A percentile compares a stretch with the other conserved stretches of the same genome.
These are phyloP conservation scores for Scutellaria barbata DNA, from an alignment of 257 asterid species.

Conservation along the genomic window DNA sequence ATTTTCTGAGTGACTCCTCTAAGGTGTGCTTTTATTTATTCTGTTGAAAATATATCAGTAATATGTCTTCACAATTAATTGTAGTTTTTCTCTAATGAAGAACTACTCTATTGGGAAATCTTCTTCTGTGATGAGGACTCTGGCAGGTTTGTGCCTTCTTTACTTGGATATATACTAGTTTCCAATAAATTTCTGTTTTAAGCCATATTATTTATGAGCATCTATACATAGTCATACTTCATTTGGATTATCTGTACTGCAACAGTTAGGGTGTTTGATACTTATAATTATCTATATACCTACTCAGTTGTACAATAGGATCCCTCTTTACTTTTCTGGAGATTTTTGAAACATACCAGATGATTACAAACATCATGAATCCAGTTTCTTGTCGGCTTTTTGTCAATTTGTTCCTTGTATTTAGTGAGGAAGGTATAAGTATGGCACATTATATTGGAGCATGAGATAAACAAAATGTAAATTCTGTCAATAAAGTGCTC, in stretches of 20 bases:
- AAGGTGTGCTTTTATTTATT: slow-evolving; percentile 58
- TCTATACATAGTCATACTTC: slow-evolving; percentile 14
- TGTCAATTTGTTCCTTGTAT: slow-evolving; percentile 10
- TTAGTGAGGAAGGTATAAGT: not conserved
- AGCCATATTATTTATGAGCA: slow-evolving; percentile 6
- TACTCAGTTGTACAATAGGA: not conserved
- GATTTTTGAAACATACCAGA: not conserved
- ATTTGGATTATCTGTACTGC: slow-evolving; percentile 23
- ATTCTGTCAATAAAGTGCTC: not conserved
- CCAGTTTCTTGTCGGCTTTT: not conserved
- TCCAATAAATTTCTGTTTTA: slow-evolving; percentile 20
- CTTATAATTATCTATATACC: not conserved
- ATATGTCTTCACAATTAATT: slow-evolving; percentile 37
- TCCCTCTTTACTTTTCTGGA: not conserved
- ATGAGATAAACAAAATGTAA: slow-evolving; percentile 12
- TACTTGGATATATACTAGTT: slow-evolving; percentile 32
- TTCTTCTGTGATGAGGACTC: slow-evolving; percentile 86
- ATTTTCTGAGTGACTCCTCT: slow-evolving; percentile 89
- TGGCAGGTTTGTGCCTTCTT: slow-evolving; percentile 73
- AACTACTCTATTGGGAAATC: slow-evolving; percentile 97
- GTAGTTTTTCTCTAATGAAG: slow-evolving; percentile 54
- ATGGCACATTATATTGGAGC: slow-evolving; percentile 19
- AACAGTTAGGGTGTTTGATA: slow-evolving; percentile 5
- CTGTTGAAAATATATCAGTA: slow-evolving; percentile 24
- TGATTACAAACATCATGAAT: not conserved